Base-by-base conservation (phyloP, 495 filamentous ascomycete species). In the Podospora conica region DNA sequence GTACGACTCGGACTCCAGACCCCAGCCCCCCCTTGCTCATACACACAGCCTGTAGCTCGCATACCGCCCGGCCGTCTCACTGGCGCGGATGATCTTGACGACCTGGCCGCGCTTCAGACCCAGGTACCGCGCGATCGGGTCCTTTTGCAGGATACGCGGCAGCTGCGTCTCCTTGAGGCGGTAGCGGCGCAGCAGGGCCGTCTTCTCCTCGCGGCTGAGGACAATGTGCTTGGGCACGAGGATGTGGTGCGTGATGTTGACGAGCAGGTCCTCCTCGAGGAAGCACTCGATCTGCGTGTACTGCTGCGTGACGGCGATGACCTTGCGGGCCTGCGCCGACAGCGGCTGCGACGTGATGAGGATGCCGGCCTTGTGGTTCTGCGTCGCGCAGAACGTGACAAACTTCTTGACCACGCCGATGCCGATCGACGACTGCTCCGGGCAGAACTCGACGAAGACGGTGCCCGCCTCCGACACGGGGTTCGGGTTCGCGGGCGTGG, bases 201-300 rank as follows among this genome's bases (percentile, higher is more conserved):
- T 81, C 84, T 96, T 97, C 83, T 98, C 96, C 72, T 95, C 92
- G 54, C 87, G 84, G 73, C 90, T 94, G 54, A 98, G 84, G 59
- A 98, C 80, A 21, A 97, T 87, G 74, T 98, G 95, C 74, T 91
- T 94, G 28, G 95, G 95, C 20, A 98, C 95, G 18, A 98, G 86
- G 79, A 98, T 93, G 80, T 98, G 95, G 73, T 92, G 92, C 24
- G 94, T 98, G 77, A 98, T 98, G 78, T 98, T 98, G 74, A 98
- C 93, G 56, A 98, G 84, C 72, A 98, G 79, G 79, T 98, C 93
- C 79, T 92, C 88, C 80, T 98, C 96, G 66, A 93, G 83, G 84
- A 98, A 98, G 70, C 90, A 90, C 82, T 98, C 95, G 72, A 97
- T 90, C 71, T 90, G 86, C 53, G 83, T 85, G 77, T 90, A 85